Evolutionary conservation across 2,329 filamentous ascomycete species (phyloP).

Genomic region (Harringtonia aguacate): DNA sequence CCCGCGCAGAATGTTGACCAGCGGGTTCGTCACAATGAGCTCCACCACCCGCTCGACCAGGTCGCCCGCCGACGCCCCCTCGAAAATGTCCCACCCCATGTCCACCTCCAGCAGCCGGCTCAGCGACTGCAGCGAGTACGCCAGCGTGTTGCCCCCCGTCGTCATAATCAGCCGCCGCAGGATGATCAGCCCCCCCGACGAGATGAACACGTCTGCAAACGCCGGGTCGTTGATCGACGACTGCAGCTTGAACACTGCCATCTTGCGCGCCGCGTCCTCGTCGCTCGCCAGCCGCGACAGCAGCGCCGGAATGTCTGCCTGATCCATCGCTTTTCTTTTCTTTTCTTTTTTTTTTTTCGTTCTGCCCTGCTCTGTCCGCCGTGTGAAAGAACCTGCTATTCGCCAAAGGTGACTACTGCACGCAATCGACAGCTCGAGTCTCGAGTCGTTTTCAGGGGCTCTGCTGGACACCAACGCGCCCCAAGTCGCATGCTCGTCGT

Average conservation of each 20-base stretch:
- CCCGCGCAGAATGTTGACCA: constrained; percentile 94
- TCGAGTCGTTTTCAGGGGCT: no score
- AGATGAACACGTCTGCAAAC: constrained; percentile 94
- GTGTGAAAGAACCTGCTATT: no score
- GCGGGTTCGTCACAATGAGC: constrained; percentile 84
- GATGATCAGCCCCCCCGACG: constrained; percentile 72
- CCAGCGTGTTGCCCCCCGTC: constrained; percentile 84
- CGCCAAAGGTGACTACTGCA: no score
- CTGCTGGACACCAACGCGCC: no score
- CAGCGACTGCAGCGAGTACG: constrained; percentile 86
- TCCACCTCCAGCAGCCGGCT: constrained; percentile 85
- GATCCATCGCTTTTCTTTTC: constrained; percentile 39
- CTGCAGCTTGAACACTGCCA: constrained; percentile 98
- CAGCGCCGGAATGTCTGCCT: constrained; percentile 55
- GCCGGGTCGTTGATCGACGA: constrained; percentile 89
- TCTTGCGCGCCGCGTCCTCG: constrained; percentile 89
- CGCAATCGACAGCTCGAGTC: no score
- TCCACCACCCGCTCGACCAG: constrained; percentile 73
- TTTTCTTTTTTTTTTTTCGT: no score
- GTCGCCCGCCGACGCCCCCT: constrained; percentile 50
- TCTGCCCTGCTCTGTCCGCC: no score
- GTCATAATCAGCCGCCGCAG: constrained; percentile 75
- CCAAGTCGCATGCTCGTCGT: no score
- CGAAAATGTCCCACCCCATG: constrained; percentile 91
- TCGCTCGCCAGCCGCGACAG: constrained; percentile 54